Base-by-base conservation (phyloP, 2,329 filamentous ascomycete genomes). In the Shiraia bambusicola region DNA sequence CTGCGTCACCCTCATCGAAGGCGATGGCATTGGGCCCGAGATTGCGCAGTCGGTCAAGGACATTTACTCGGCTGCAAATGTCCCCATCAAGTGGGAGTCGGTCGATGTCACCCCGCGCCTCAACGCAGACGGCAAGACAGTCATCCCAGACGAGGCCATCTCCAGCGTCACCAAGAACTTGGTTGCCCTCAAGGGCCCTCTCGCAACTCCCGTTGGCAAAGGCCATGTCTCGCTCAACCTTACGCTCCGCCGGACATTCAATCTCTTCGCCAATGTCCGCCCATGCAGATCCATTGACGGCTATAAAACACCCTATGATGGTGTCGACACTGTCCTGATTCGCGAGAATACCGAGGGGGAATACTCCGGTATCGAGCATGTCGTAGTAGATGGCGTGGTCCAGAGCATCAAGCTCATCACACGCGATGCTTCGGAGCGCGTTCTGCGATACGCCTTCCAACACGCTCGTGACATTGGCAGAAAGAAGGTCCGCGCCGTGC, bases 351-450 rank as follows among this genome's bases (percentile, higher is more conserved):
- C 93, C 60, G 93, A 97, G 82, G 93, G 93, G 72, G 93, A 97
- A 80, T 98, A 98, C 84, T 95, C 89, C 29, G 93, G 93, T 51
- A 97, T 98, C 64, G 93, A 98, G 81, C 93, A 98, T 77, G 83
- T 96, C 45, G 93, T 97, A 25, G 90, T 97, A 16, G 91, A 97
- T 63, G 93, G 93, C 59, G 93, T 98, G 36, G 93, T 98, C 19
- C 93, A 98, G 82, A 92, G 86, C 79, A 98, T 98, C 77, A 98
- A 98, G 84, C 88, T 98, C 71, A 98, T 98, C 76, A 97, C 94
- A 66, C 82, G 85, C 56, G 89, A 91, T 71, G 93, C 93, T 54
- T 91, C 84, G 56, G 93, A 98, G 83, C 87, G 93, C 62, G 93
- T 98, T 40, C 83, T 97, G 58, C 86, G 91, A 69, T 98, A 90